Conservation (phyloP, 2,329 filamentous ascomycete species). For the Colletotrichum theobromicola region DNA sequence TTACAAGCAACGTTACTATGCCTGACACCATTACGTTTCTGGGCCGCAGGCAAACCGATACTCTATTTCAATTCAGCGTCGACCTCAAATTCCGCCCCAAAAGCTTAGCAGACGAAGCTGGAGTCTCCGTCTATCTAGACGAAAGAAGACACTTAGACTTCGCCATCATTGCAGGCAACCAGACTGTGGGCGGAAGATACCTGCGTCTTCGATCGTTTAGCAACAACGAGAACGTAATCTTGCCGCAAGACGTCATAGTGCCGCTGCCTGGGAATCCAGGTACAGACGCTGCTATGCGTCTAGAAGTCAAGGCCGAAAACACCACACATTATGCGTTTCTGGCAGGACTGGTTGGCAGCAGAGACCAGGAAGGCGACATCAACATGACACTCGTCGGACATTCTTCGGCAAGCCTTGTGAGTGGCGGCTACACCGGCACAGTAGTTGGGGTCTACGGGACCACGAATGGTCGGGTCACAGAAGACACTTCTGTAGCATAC, state of each 20-base stretch:
- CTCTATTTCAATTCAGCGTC: neutral
- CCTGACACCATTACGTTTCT: neutral
- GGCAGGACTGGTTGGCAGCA: neutral
- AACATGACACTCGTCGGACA: neutral
- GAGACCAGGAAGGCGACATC: neutral
- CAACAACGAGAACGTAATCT: neutral
- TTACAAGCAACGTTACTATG: neutral
- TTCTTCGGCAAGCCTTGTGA: neutral
- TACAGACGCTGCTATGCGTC: neutral
- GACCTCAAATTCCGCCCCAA: neutral
- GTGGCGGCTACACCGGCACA: neutral
- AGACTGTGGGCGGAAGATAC: fast-evolving
- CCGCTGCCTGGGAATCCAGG: neutral
- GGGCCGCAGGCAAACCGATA: neutral
- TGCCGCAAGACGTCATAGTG: neutral
- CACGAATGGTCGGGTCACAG: neutral
- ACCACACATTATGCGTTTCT: neutral
- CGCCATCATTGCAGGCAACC: fast-evolving
- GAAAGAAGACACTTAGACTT: neutral
- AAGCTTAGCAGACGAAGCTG: neutral
- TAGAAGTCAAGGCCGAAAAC: neutral
- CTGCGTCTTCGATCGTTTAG: neutral
- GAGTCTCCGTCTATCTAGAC: neutral
- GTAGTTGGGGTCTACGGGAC: neutral
- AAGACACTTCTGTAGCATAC: neutral